Percentiles rank a stretch among this genome's conserved stretches.
These are phyloP conservation scores for Elongisporangium undulatum DNA, from an alignment of 352 stramenopile species.

Conservation along the genomic window DNA sequence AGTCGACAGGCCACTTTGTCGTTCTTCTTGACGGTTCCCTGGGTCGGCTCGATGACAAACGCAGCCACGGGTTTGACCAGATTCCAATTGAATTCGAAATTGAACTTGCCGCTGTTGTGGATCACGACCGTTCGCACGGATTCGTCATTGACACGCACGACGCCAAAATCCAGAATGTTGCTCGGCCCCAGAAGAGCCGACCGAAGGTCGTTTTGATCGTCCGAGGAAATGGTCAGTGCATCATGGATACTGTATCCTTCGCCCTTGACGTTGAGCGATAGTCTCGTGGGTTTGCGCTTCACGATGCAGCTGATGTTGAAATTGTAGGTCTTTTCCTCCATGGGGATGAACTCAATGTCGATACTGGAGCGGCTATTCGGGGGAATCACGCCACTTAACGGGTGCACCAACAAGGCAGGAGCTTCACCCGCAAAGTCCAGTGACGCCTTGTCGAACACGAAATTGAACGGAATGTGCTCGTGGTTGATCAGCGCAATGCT, in stretches of 20 bases:
- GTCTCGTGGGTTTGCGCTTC: constrained; percentile 88
- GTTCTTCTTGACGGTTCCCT: constrained; percentile 87
- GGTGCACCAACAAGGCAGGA: constrained; percentile 78
- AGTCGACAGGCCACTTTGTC: constrained; percentile 76
- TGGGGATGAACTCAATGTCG: constrained; percentile 88
- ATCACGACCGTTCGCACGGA: constrained; percentile 66
- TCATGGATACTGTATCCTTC: constrained; percentile 93
- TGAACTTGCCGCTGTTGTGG: constrained; percentile 93
- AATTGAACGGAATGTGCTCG: constrained; percentile 92
- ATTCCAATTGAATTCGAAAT: constrained; percentile 92
- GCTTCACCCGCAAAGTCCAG: constrained; percentile 76
- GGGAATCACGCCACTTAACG: constrained; percentile 87
- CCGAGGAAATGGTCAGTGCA: constrained; percentile 34
- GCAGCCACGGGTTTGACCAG: constrained; percentile 30
- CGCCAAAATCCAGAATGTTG: constrained; percentile 84
- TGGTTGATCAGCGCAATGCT: constrained; percentile 89
- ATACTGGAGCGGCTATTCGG: constrained; percentile 80
- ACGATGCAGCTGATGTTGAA: constrained; percentile 92
- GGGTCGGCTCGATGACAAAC: constrained; percentile 60
- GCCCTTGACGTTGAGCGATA: constrained; percentile 94
- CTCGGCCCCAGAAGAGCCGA: constrained; percentile 16
- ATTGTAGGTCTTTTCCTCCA: constrained; percentile 91
- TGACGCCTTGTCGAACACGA: constrained; percentile 91
- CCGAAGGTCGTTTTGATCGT: constrained; percentile 36
- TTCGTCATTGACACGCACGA: constrained; percentile 83